A percentile compares a stretch with the other conserved stretches of the same genome.
Evolutionary conservation across 164 flowering plant species (phyloP).

Genomic region (Akebia trifoliata): DNA sequence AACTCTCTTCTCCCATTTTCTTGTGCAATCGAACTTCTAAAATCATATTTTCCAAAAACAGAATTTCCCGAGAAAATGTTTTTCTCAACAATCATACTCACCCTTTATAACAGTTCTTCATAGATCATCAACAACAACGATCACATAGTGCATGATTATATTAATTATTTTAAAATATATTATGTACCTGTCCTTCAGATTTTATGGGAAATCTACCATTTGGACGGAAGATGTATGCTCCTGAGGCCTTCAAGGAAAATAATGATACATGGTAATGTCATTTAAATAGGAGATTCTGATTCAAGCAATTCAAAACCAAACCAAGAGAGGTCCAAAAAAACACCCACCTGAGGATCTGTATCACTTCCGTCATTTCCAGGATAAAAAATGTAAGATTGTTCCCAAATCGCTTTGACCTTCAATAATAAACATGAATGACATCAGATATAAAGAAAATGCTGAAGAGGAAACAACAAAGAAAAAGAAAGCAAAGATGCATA

Average conservation of each 20-base stretch:
- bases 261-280: neutral
- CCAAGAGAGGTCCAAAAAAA: neutral
- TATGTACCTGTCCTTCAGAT: conserved; percentile 51
- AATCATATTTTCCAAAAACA: too few species aligned
- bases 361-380: conserved; percentile 63
- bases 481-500: neutral
- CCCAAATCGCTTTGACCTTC: conserved; percentile 45
- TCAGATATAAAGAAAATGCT: neutral
- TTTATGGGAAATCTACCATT: conserved; percentile 57
- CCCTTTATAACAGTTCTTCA: neutral
- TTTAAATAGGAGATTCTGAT: too few species aligned
- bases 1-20: too few species aligned
- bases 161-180: too few species aligned
- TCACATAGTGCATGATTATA: neutral
- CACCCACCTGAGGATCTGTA: conserved; percentile 70
- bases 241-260: conserved; percentile 60
- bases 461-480: neutral
- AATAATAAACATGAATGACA: conserved; percentile 6
- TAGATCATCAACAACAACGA: neutral
- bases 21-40: too few species aligned
- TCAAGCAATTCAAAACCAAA: conserved; percentile 6
- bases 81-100: too few species aligned
- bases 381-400: conserved; percentile 64
- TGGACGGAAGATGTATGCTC: conserved; percentile 96
- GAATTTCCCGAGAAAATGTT: too few species aligned